Percentiles rank a stretch among this genome's conserved stretches.
phyloP scores from a whole-genome alignment of 805 yeast genomes.

The Ogataea zsoltii region DNA sequence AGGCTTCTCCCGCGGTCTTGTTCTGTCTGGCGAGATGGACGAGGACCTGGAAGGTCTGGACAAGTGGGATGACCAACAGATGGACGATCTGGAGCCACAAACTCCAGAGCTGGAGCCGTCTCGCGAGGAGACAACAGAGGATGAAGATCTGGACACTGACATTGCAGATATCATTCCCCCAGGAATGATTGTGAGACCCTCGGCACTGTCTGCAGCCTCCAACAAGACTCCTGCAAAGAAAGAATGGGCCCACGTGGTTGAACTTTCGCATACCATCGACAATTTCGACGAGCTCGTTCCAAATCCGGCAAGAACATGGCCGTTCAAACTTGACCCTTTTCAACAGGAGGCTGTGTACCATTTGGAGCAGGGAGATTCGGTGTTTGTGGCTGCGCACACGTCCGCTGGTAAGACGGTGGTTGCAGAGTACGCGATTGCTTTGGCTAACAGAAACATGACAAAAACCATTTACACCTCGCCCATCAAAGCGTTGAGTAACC shows the following conservation, averaged over 20 bases:
- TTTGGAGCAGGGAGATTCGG: constrained; percentile 96
- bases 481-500: constrained; percentile 21
- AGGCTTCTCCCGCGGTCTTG: constrained; percentile 75
- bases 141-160: constrained; percentile 26
- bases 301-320: constrained; percentile 91
- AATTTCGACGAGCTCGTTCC: constrained; percentile 90
- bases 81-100: constrained; percentile 12
- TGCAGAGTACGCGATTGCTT: constrained; percentile 96
- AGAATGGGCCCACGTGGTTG: constrained; percentile 96
- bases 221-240: constrained; percentile 30
- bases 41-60: constrained; percentile 12
- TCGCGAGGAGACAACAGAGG: constrained; percentile 7
- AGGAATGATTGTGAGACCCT: constrained; percentile 29
- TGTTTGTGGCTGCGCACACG: constrained; percentile 97
- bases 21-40: constrained; percentile 19
- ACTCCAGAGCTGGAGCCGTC: constrained; percentile 5
- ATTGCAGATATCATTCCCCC: constrained; percentile 32
- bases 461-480: constrained; percentile 97
- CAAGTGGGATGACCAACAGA: constrained; percentile 6
- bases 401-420: constrained; percentile 99
- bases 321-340: constrained; percentile 90
- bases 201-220: constrained; percentile 9
- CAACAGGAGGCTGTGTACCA: constrained; percentile 97
- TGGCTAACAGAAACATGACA: constrained; percentile 95
- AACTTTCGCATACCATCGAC: constrained; percentile 75